Conservation (phyloP, 305 asterid species). For the Fraxinus paxiana region DNA sequence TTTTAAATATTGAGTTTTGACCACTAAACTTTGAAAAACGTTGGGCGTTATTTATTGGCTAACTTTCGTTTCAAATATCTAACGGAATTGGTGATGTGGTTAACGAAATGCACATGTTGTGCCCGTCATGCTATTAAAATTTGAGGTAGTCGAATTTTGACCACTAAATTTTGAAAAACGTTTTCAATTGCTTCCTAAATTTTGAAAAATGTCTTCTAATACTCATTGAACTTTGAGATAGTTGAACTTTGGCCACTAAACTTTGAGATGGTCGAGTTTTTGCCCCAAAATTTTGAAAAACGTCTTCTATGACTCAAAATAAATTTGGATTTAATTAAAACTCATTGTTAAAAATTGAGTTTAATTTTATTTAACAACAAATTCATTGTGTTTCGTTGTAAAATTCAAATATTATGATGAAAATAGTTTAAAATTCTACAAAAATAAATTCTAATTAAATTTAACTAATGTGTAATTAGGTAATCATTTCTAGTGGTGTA, state of each 20-base stretch:
- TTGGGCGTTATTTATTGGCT: neutral
- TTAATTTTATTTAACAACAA: too few relatives aligned
- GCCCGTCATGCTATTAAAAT: neutral
- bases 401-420: neutral
- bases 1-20: too few relatives aligned
- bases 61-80: neutral
- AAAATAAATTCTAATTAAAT: too few relatives aligned
- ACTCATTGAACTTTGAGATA: neutral
- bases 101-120: neutral
- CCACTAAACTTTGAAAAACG: neutral
- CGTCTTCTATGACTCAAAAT: neutral
- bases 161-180: neutral
- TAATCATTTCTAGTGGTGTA: neutral
- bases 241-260: neutral
- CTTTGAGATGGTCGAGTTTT: neutral
- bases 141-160: neutral
- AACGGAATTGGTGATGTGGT: neutral
- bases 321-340: neutral
- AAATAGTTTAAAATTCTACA: neutral
- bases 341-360: neutral
- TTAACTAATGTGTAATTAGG: neutral
- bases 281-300: neutral
- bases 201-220: neutral
- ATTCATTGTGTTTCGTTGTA: neutral
- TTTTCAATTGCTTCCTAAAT: too few relatives aligned